These are phyloP conservation scores for Pyricularia grisea DNA, from an alignment of 2,329 filamentous ascomycete genomes.

Conservation along the genomic window DNA sequence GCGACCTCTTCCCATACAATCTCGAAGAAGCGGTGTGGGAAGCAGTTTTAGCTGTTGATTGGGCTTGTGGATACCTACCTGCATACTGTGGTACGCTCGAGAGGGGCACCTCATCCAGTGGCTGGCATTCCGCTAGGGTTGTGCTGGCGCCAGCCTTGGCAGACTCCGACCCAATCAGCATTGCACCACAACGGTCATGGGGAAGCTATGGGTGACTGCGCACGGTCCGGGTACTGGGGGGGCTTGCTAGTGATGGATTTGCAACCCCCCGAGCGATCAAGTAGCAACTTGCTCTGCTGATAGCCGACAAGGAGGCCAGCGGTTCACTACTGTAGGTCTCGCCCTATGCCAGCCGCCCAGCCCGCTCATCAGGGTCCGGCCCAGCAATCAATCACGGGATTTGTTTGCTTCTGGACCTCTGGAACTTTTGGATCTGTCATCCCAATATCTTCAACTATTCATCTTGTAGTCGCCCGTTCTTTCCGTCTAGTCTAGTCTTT, in stretches of 20 bases:
- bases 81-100: constrained; percentile 2
- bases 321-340: neutral
- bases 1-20: neutral
- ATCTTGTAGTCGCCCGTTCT: neutral
- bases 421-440: neutral
- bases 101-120: neutral
- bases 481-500: neutral
- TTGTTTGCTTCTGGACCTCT: neutral
- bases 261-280: neutral
- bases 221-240: neutral
- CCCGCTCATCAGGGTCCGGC: neutral
- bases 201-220: neutral
- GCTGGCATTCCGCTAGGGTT: constrained; percentile 1
- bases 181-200: neutral
- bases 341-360: neutral
- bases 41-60: constrained; percentile 2
- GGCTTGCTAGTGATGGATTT: neutral
- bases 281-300: neutral
- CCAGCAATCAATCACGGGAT: neutral
- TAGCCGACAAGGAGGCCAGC: neutral
- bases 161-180: neutral
- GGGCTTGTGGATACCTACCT: neutral
- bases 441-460: neutral
- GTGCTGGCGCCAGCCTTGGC: neutral
- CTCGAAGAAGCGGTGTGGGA: constrained; percentile 1